Percentiles rank a stretch among this genome's conserved stretches.
phyloP scores from a whole-genome alignment of 2,329 filamentous ascomycete genomes.

The Hymenoscyphus fraxineus region DNA sequence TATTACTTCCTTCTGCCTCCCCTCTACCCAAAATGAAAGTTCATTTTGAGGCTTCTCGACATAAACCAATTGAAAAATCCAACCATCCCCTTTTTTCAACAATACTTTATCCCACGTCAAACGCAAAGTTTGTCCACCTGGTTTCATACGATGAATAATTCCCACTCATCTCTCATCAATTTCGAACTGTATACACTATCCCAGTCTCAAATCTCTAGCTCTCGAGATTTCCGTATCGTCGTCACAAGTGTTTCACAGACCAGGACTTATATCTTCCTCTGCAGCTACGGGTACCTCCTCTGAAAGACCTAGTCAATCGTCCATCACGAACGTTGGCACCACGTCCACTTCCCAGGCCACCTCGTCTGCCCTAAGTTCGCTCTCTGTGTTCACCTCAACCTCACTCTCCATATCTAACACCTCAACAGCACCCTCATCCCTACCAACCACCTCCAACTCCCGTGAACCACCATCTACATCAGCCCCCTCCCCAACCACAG shows the following conservation, averaged over 20 bases:
- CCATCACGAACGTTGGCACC: not conserved
- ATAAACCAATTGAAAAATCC: not conserved
- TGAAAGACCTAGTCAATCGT: not conserved
- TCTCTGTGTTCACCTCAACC: not conserved
- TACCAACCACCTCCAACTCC: slow-evolving; percentile 2
- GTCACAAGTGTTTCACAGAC: not conserved
- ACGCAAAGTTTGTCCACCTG: no score
- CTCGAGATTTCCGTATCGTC: not conserved
- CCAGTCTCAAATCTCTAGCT: not conserved
- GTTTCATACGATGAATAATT: not conserved
- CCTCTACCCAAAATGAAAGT: not conserved
- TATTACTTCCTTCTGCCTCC: not conserved
- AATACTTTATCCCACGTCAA: not conserved
- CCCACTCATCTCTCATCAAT: not conserved
- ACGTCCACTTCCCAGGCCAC: slow-evolving; percentile 14
- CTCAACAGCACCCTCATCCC: not conserved
- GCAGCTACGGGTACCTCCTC: slow-evolving; percentile 4
- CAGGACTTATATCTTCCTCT: not conserved
- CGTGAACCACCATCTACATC: not conserved
- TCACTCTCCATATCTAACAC: slow-evolving; percentile 8
- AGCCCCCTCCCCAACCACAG: not conserved
- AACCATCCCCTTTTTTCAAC: not conserved
- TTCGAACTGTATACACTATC: not conserved
- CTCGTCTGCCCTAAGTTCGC: not conserved
- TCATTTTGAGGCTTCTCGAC: not conserved